These are phyloP conservation scores for Pseudocercospora musae DNA, from an alignment of 2,329 filamentous ascomycete species.

Conservation along the genomic window DNA sequence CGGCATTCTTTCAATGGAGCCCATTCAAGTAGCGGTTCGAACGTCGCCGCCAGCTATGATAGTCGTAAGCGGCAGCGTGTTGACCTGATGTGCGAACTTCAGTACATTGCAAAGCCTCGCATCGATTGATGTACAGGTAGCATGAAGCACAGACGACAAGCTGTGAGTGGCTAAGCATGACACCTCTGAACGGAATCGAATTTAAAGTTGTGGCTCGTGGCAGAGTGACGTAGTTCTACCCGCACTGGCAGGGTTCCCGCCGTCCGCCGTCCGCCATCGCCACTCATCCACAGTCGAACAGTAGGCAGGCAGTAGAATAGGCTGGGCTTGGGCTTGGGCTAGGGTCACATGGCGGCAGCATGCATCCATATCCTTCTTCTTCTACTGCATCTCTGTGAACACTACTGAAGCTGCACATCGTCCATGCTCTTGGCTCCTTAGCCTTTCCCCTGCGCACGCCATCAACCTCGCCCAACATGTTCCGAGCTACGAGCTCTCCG, in stretches of 20 bases:
- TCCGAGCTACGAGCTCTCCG: slow-evolving; percentile 18
- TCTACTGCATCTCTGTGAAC: background rate
- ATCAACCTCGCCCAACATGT: slow-evolving; percentile 9
- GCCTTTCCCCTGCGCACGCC: background rate
- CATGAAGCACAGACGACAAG: background rate
- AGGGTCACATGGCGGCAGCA: background rate
- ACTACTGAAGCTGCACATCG: background rate
- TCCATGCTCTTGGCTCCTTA: background rate
- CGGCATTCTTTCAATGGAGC: background rate
- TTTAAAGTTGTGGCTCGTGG: background rate
- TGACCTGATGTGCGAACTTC: background rate
- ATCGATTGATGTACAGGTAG: background rate
- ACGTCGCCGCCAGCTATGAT: background rate
- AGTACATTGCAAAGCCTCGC: background rate
- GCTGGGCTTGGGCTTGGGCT: background rate
- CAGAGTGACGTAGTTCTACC: background rate
- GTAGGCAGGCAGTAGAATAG: too few species aligned
- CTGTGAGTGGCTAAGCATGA: too few species aligned
- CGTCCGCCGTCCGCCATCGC: background rate
- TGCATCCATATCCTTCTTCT: background rate
- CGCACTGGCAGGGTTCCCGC: background rate
- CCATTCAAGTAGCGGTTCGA: background rate
- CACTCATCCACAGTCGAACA: background rate
- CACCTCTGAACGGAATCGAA: background rate
- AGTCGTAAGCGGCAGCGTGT: background rate